phyloP scores from a whole-genome alignment of 768 basidiomycete genomes.

The Podaxis sp. region DNA sequence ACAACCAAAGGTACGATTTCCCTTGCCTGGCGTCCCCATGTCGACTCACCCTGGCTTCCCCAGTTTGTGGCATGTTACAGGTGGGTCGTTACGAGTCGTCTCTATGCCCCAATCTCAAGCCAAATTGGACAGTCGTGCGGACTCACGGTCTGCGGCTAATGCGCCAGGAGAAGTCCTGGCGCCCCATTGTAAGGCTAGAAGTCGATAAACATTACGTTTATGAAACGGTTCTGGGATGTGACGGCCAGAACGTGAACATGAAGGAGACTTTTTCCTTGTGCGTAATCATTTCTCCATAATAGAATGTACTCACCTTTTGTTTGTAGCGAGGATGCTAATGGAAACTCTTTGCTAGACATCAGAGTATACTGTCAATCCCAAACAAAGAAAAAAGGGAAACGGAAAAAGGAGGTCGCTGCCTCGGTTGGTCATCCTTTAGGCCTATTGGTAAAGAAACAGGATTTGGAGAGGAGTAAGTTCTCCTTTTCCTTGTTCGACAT shows the following conservation, averaged over 20 bases:
- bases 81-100: conserved; percentile 16
- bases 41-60: background rate
- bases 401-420: conserved; percentile 52
- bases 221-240: conserved; percentile 59
- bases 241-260: conserved; percentile 70
- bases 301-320: background rate
- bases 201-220: conserved; percentile 50
- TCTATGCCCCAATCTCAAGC: background rate
- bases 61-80: conserved; percentile 33
- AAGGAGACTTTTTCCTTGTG: conserved; percentile 55
- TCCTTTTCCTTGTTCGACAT: background rate
- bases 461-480: conserved; percentile 41
- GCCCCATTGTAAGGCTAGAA: conserved; percentile 60
- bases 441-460: conserved; percentile 52
- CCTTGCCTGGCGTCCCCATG: background rate
- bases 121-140: conserved; percentile 31
- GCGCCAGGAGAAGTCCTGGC: conserved; percentile 63
- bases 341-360: conserved; percentile 45
- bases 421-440: conserved; percentile 44
- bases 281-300: conserved; percentile 20
- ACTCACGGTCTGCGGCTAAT: conserved; percentile 45
- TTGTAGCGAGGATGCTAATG: conserved; percentile 39
- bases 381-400: conserved; percentile 64
- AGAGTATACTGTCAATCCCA: conserved; percentile 55
- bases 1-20: background rate